phyloP scores from a whole-genome alignment of 192 early-diverging fungal species.

The Podila horticola region DNA sequence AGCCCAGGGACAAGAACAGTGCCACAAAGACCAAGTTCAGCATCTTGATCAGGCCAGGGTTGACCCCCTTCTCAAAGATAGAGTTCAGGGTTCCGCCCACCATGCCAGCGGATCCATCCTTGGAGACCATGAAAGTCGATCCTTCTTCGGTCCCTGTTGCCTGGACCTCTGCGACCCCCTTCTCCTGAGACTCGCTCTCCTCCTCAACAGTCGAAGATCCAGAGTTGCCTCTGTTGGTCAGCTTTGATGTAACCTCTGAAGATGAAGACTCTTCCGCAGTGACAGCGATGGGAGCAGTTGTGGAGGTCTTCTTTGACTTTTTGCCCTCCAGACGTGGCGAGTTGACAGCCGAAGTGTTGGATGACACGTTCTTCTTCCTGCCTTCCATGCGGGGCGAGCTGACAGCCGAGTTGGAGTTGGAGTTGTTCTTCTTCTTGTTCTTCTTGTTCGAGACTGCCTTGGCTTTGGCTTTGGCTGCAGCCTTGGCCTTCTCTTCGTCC shows the following conservation, averaged over 20 bases:
- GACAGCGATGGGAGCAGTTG: background rate
- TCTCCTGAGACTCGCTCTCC: background rate
- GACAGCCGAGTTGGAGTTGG: slow-evolving; percentile 29
- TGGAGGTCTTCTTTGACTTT: slow-evolving; percentile 24
- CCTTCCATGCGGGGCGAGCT: slow-evolving; percentile 47
- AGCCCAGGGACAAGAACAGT: slow-evolving; percentile 40
- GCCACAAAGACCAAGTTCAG: slow-evolving; percentile 38
- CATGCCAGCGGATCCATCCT: slow-evolving; percentile 37
- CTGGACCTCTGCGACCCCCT: background rate
- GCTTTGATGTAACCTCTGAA: slow-evolving; percentile 22
- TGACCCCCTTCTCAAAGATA: slow-evolving; percentile 47
- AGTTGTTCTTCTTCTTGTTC: slow-evolving; percentile 39
- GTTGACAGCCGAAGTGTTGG: slow-evolving; percentile 1
- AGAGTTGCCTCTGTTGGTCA: slow-evolving; percentile 38
- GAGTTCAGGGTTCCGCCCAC: slow-evolving; percentile 33
- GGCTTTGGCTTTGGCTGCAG: slow-evolving; percentile 7
- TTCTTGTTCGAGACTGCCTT: slow-evolving; percentile 20
- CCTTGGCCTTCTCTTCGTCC: slow-evolving; percentile 11
- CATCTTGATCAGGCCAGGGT: slow-evolving; percentile 45
- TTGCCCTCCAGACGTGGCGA: slow-evolving; percentile 10
- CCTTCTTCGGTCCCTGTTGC: background rate
- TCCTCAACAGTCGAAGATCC: slow-evolving; percentile 7
- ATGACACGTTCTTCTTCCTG: background rate
- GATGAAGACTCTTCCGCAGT: background rate
- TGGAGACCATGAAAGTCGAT: slow-evolving; percentile 19